Evolutionary conservation across 148 eudicot species (phyloP), one percentile per base, ranked within the genome.

Genomic region (Linanthus parryae): DNA sequence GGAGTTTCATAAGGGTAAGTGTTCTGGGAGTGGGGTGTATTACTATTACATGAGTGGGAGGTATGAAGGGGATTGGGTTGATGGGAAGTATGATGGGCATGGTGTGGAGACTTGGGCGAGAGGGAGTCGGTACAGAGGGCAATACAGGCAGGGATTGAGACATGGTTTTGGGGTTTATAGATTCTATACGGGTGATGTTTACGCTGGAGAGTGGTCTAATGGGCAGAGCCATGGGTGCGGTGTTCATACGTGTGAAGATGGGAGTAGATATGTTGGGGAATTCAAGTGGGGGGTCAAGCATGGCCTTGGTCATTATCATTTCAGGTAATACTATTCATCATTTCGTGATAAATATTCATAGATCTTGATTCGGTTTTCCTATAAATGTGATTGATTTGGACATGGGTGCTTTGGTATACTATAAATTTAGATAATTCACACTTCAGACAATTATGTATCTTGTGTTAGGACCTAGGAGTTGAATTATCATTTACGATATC

Each of bases 21-120:
- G 31, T 47, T 25, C 31, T 17, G 52, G 52, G 8, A 47, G 52
- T 25, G 52, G 52, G 0, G 52, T 47, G 14, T 47, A 47, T 47
- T 47, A 47, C 28, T 47, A 47, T 14, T 47, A 47, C 15, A 47
- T 47, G 52, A 47, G 52, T 25, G 52, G 52, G 31, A 47, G 52
- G 28, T 47, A 47, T 7, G 52, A 47, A n/a, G 52, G 52, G 8
- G 52, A 47, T 25, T 47, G 52, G 52, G 18, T 47, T 3, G 52
- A 26, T 13, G 52, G 52, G 12, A 47, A 47, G 15, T 47, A 47
- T n/a, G 52, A 47, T 13, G 43, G 43, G 2, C 18, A 39, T 39
- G 43, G 43, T 17, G 43, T 39, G n/a, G 43, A 39, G 43, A 39
- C 43, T 13, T 39, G 43, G 43, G 43, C 43, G n/a, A 39, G 43